Conservation (phyloP, 805 yeast genomes). For the Yarrowia hollandica region DNA sequence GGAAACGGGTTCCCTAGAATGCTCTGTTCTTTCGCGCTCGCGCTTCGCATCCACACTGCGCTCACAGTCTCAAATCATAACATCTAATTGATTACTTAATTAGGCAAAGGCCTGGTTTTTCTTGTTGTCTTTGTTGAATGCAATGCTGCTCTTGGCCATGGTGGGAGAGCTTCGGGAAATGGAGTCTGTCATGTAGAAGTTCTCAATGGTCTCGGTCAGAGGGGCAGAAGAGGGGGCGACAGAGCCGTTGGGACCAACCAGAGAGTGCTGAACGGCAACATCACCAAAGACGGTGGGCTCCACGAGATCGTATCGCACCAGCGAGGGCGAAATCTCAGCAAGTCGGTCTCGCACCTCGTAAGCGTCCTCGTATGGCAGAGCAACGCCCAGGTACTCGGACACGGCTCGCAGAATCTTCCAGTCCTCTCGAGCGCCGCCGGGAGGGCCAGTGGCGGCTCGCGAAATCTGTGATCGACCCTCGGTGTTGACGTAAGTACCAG, state of each 20-base stretch:
- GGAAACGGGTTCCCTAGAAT: too few species aligned
- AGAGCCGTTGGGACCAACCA: slow-evolving; percentile 42
- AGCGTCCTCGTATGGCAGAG: slow-evolving; percentile 75
- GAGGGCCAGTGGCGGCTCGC: slow-evolving; percentile 83
- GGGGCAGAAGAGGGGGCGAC: slow-evolving; percentile 50
- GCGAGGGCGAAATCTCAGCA: slow-evolving; percentile 76
- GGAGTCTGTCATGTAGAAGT: slow-evolving; percentile 86
- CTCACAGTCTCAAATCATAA: not conserved
- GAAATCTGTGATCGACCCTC: slow-evolving; percentile 87
- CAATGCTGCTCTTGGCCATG: slow-evolving; percentile 81
- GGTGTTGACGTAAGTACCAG: slow-evolving; percentile 81
- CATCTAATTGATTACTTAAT: slow-evolving; percentile 26
- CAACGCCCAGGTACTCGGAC: slow-evolving; percentile 68
- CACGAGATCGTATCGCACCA: slow-evolving; percentile 69
- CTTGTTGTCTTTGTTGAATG: slow-evolving; percentile 35
- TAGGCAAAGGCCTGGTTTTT: slow-evolving; percentile 30
- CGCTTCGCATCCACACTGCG: too few species aligned
- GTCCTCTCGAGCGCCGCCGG: slow-evolving; percentile 88
- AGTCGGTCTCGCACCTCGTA: slow-evolving; percentile 67
- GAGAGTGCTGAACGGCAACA: slow-evolving; percentile 53
- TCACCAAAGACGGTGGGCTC: slow-evolving; percentile 64
- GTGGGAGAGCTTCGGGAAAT: slow-evolving; percentile 85
- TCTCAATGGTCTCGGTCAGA: slow-evolving; percentile 70
- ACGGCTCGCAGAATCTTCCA: slow-evolving; percentile 86
- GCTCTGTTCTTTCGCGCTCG: too few species aligned